These are phyloP conservation scores for Lasiosphaeria hispida DNA, from an alignment of 495 filamentous ascomycete genomes.

Conservation along the genomic window DNA sequence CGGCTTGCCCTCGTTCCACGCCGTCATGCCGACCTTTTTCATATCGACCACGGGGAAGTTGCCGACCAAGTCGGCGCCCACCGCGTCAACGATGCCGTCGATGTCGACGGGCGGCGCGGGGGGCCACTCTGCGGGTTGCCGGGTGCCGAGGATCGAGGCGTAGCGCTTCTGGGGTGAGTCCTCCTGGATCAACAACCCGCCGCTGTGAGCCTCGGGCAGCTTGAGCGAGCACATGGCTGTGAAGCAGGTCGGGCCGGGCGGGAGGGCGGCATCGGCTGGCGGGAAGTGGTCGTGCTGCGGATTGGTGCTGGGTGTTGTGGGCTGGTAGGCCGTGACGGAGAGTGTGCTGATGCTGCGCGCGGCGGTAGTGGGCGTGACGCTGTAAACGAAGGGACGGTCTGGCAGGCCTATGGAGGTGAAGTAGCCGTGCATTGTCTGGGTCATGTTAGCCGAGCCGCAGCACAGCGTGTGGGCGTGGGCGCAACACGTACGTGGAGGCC, in stretches of 20 bases:
- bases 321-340: constrained; percentile 56
- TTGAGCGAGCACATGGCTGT: constrained; percentile 64
- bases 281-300: constrained; percentile 33
- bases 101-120: constrained; percentile 45
- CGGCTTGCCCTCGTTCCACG: constrained; percentile 49
- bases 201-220: constrained; percentile 29
- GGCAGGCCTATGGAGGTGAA: constrained; percentile 57
- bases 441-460: background rate
- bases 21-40: constrained; percentile 61
- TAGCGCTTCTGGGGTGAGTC: constrained; percentile 37
- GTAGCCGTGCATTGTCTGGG: constrained; percentile 64
- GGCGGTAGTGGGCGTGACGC: constrained; percentile 51
- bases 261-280: constrained; percentile 32
- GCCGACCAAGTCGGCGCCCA: constrained; percentile 32
- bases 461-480: background rate
- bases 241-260: constrained; percentile 54
- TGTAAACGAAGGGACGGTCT: constrained; percentile 60
- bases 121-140: constrained; percentile 37
- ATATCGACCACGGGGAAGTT: constrained; percentile 59
- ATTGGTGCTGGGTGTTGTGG: constrained; percentile 33
- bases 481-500: constrained; percentile 58
- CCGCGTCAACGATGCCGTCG: constrained; percentile 20
- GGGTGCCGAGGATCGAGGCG: constrained; percentile 30
- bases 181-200: constrained; percentile 35
- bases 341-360: constrained; percentile 59